Conservation (phyloP, 2,329 filamentous ascomycete species). For the Zasmidium angulare region DNA sequence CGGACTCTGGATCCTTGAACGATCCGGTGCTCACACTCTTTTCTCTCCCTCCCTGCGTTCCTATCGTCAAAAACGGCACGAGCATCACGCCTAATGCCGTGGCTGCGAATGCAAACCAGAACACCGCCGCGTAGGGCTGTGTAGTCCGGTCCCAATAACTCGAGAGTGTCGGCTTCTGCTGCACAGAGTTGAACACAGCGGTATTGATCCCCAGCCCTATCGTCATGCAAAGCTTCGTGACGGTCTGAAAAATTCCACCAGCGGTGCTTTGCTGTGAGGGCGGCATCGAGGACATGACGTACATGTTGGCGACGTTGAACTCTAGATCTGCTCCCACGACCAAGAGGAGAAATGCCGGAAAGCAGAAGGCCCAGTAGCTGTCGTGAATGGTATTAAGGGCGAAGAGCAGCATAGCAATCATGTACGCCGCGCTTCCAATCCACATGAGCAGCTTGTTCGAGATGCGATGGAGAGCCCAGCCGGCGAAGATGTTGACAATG, state of each 20-base stretch:
- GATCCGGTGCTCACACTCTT: constrained; percentile 1
- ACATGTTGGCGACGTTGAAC: constrained; percentile 73
- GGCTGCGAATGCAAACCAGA: constrained; percentile 51
- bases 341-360: constrained; percentile 60
- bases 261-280: constrained; percentile 64
- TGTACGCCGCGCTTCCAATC: constrained; percentile 48
- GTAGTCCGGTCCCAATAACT: constrained; percentile 46
- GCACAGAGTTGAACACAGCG: constrained; percentile 55
- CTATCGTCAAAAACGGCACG: constrained; percentile 54
- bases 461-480: constrained; percentile 60
- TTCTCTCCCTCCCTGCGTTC: constrained; percentile 50
- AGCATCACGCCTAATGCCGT: constrained; percentile 47
- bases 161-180: constrained; percentile 32
- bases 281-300: constrained; percentile 66
- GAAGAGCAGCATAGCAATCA: constrained; percentile 53
- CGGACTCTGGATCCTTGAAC: not conserved
- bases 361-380: constrained; percentile 66
- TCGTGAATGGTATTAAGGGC: constrained; percentile 56
- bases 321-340: constrained; percentile 68
- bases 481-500: constrained; percentile 63
- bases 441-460: constrained; percentile 65
- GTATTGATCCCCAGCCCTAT: constrained; percentile 63
- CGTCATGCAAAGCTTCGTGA: constrained; percentile 60
- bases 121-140: constrained; percentile 53
- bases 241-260: constrained; percentile 67